Base-by-base conservation (phyloP, 306 rosid genomes). In the Senna tora region DNA sequence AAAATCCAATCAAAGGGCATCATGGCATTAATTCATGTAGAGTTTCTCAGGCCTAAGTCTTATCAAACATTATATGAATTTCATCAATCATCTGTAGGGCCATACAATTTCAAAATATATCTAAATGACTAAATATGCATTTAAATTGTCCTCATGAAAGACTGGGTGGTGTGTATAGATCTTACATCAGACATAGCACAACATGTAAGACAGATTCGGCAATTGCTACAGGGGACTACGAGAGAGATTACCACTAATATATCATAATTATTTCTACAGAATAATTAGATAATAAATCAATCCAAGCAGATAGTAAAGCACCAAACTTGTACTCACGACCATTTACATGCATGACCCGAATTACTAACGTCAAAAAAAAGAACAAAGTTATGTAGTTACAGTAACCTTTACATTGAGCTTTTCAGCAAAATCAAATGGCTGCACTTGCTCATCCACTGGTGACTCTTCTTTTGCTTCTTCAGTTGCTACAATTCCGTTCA, bases 31-130 rank as follows among this genome's bases (percentile, higher is more conserved):
- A 25, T 25, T 3, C 30, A 25, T 25, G 30, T 9, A 12, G 51
- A 45, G 77, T 67, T 79, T 84, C 75, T 79, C 79, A 80, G 81
- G 36, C 67, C 80, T 62, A 77, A 74, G 66, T 61, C 77, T 83
- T 84, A 79, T 22, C 66, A 25, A 46, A 70, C 80, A 73, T 43
- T 76, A 28, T 22, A 43, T 5, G 60, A 77, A 74, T 52, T 64
- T 69, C 43, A 60, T 75, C 81, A 79, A 79, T 47, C 55, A 74
- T 59, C 78, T 45, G 33, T 5, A 19, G 55, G 12, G 5, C 41
- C 81, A 73, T 75, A 81, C 75, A 77, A 65, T 4, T 28, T 16
- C 20, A 32, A 56, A 58, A 67, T 32, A 20, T 5, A 51, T 30
- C 61, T 4, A 21, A 46, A 62, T 7, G 45, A 74, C 34, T 28